These are phyloP conservation scores for Petasospora rhodanensis DNA, from an alignment of 1,139 yeast species.

Conservation along the genomic window DNA sequence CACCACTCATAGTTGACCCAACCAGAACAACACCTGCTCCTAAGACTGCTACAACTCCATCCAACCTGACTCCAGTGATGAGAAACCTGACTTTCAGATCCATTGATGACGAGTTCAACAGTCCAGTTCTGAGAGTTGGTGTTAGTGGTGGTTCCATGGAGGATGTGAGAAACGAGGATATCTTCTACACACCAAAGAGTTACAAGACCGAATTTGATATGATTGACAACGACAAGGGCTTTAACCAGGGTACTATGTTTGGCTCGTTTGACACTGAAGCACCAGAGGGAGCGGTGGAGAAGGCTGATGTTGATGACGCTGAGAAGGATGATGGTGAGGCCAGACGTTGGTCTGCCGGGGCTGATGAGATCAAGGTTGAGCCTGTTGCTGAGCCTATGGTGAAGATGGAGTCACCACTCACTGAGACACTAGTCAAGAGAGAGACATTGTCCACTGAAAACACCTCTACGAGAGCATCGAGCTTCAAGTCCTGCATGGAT, in stretches of 20 bases:
- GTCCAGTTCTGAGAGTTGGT: conserved; percentile 19
- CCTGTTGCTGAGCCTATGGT: neutral
- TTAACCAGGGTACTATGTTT: conserved; percentile 2
- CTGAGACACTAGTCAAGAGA: too few relatives aligned
- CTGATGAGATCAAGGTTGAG: neutral
- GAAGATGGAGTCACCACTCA: too few relatives aligned
- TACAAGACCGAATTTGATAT: conserved; percentile 4
- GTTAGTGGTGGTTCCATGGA: conserved; percentile 13
- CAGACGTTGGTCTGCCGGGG: conserved; percentile 10
- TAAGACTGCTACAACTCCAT: neutral
- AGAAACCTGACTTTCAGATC: conserved; percentile 13
- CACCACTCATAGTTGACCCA: too few relatives aligned
- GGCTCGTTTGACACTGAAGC: conserved; percentile 13
- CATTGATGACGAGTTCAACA: conserved; percentile 20
- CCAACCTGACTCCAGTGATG: neutral
- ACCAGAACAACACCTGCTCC: conserved; percentile 1
- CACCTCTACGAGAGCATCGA: conserved; percentile 10
- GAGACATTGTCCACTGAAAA: neutral
- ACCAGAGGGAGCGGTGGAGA: too few relatives aligned
- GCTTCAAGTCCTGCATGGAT: conserved; percentile 22
- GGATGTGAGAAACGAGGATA: conserved; percentile 14
- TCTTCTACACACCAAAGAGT: conserved; percentile 24
- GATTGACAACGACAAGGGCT: conserved; percentile 1
- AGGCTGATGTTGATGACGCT: conserved; percentile 1
- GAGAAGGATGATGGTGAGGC: conserved; percentile 3